Conservation (phyloP, 306 rosid species). For the Parietaria judaica region DNA sequence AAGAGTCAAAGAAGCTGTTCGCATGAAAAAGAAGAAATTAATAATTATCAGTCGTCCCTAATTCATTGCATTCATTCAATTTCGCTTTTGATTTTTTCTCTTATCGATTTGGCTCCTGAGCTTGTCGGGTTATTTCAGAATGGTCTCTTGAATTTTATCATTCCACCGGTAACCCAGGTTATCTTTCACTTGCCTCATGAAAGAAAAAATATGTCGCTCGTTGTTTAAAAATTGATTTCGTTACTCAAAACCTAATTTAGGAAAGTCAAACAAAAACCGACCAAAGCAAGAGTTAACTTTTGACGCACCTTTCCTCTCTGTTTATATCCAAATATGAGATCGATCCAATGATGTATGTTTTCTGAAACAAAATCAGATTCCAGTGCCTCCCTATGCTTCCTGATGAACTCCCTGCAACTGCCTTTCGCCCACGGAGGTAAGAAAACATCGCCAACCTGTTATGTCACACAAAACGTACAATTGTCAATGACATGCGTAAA, state of each 20-base stretch:
- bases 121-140: too few species aligned
- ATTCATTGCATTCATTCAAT: neutral
- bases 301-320: conserved; percentile 97
- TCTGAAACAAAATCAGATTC: conserved; percentile 90
- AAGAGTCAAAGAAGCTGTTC: neutral
- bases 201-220: too few species aligned
- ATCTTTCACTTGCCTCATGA: too few species aligned
- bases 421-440: conserved; percentile 98
- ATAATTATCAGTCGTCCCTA: too few species aligned
- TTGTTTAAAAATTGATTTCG: too few species aligned
- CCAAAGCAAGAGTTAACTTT: conserved; percentile 4
- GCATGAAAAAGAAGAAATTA: neutral
- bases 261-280: neutral
- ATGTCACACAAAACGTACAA: conserved; percentile 11
- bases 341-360: conserved; percentile 97
- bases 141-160: too few species aligned
- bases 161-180: too few species aligned
- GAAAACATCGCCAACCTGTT: conserved; percentile 84
- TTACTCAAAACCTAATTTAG: too few species aligned
- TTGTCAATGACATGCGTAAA: neutral
- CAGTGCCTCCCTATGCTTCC: conserved; percentile 96
- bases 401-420: conserved; percentile 87
- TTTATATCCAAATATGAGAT: conserved; percentile 92
- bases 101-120: too few species aligned
- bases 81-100: too few species aligned